Base-by-base conservation (phyloP, 2,329 filamentous ascomycete species). In the Colletotrichum aenigma region DNA sequence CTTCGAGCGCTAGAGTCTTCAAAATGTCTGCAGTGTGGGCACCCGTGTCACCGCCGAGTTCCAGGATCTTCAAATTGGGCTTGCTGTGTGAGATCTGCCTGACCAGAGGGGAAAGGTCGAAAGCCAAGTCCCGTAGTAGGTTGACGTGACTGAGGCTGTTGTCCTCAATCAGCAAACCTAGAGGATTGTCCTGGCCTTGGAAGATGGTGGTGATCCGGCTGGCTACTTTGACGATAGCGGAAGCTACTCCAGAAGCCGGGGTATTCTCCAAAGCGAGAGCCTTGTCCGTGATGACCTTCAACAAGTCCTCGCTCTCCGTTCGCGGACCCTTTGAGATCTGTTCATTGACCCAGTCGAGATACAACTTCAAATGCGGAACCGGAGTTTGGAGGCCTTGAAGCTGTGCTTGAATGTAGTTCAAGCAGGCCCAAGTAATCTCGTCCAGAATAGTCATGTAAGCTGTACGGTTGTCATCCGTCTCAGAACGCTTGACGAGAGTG, bases 151-250 rank as follows among this genome's bases (percentile, higher is more conserved):
- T 62, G 18, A 85, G 77, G 7, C 82, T 72, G 36, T 81, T 80
- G 28, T 78, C 82, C 21, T 80, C 77, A 64, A 82, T 79, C 9
- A 85, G 79, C 4, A 84, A 55, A 16, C 84, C 80, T 6, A 82
- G 77, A 15, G 81, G 78, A 28, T 83, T 79, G 4, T 65, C 71
- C 34, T 77, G 30, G 12, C 81, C 82, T 2, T 74, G 77, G 60
- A 82, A 78, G 24, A 83, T 76, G n/a, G 73, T 76, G 70, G 77
- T 78, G 18, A 77, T 78, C 6, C 76, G 76, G 43, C 64, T 55
- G 6, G 78, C 43, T n/a, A 56, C 18, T 12, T 58, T 32, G 28
- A 58, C 36, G 16, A 68, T 68, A 28, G 66, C 30, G 12, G 28
- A 26, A n/a, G 48, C 43, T 24, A 34, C 24, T 21, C 34, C 34